Conservation (phyloP, 2,329 filamentous ascomycete genomes). For the Exophiala phaeomuriformis region DNA sequence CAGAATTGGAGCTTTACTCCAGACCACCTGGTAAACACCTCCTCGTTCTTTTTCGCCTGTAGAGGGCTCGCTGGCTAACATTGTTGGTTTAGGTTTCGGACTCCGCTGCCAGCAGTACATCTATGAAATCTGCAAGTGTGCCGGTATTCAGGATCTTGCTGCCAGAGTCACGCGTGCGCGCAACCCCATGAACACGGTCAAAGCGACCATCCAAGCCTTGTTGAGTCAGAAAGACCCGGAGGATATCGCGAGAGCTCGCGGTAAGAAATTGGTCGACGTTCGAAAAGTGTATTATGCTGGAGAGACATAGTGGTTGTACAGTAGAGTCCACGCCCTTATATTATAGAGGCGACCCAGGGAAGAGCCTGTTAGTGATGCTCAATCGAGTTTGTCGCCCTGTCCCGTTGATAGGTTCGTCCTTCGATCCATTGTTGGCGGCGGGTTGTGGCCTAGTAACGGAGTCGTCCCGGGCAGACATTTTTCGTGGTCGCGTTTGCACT, state of each 20-base stretch:
- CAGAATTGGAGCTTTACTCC: constrained; percentile 70
- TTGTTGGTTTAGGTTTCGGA: constrained; percentile 64
- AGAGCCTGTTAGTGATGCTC: no score
- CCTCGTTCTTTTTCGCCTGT: not conserved
- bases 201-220: constrained; percentile 78
- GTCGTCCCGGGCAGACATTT: no score
- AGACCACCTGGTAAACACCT: constrained; percentile 72
- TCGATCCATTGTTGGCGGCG: no score
- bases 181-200: constrained; percentile 97
- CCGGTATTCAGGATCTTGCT: constrained; percentile 79
- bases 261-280: constrained; percentile 93
- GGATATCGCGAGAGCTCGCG: constrained; percentile 77
- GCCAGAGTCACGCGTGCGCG: constrained; percentile 75
- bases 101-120: constrained; percentile 85
- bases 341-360: no score
- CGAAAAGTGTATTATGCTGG: constrained; percentile 96
- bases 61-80: not conserved
- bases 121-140: constrained; percentile 85
- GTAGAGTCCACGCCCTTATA: not conserved
- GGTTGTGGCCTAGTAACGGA: no score
- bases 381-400: no score
- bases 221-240: constrained; percentile 79
- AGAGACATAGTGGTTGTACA: constrained; percentile 45
- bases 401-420: no score
- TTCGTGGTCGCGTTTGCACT: not conserved